Conservation (phyloP, 2,329 filamentous ascomycete species). For the Aspergillus brunneoviolaceus region DNA sequence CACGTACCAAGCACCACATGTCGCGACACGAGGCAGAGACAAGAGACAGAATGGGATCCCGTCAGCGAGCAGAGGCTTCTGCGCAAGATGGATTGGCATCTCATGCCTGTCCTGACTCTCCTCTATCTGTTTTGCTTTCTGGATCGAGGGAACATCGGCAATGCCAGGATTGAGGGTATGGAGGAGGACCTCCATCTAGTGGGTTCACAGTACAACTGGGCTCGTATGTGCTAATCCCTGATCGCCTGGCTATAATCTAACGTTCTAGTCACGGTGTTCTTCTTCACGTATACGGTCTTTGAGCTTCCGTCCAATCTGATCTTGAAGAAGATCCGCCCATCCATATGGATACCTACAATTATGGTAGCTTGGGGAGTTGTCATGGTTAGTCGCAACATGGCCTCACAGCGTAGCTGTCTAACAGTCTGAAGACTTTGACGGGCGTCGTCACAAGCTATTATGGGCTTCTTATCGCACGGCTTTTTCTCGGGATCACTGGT, state of each 20-base stretch:
- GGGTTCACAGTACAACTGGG: constrained; percentile 8
- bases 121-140: constrained; percentile 11
- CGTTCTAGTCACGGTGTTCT: constrained; percentile 32
- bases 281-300: constrained; percentile 24
- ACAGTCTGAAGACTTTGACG: constrained; percentile 43
- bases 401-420: not conserved
- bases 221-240: constrained; percentile 1
- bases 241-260: not conserved
- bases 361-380: constrained; percentile 49
- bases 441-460: constrained; percentile 49
- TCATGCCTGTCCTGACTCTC: constrained; percentile 8
- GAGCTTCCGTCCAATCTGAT: constrained; percentile 27
- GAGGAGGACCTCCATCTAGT: constrained; percentile 4
- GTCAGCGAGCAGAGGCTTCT: constrained; percentile 3
- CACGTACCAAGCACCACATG: not conserved
- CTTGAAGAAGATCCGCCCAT: constrained; percentile 28
- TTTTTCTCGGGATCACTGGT: constrained; percentile 45
- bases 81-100: constrained; percentile 8
- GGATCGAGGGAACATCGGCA: constrained; percentile 9
- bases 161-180: constrained; percentile 10
- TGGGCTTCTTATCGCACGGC: constrained; percentile 48
- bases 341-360: constrained; percentile 30
- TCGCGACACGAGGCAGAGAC: not conserved
- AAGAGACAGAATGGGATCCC: not conserved
- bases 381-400: constrained; percentile 26